A percentile compares a stretch with the other conserved stretches of the same genome.
Evolutionary conservation across 2,329 filamentous ascomycete species (phyloP).

Genomic region (Aspergillus sp.): DNA sequence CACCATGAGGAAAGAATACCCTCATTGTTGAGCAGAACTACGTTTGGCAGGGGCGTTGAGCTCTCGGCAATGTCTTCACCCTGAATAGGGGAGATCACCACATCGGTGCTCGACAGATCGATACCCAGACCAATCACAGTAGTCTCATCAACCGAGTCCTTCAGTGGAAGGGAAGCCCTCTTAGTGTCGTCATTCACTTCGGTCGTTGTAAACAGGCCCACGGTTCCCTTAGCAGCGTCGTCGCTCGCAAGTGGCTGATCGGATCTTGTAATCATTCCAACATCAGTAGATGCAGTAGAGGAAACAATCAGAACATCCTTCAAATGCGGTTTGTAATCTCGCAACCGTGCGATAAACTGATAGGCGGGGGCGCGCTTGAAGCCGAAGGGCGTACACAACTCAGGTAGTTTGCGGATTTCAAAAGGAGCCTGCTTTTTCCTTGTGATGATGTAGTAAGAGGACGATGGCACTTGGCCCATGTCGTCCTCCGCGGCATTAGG

Average conservation of each 20-base stretch:
- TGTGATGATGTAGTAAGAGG: constrained; percentile 76
- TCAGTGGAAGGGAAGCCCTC: constrained; percentile 79
- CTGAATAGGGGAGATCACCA: constrained; percentile 73
- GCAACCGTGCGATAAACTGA: constrained; percentile 74
- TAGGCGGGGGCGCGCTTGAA: constrained; percentile 66
- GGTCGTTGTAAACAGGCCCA: constrained; percentile 64
- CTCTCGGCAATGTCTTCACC: constrained; percentile 78
- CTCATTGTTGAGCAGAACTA: constrained; percentile 85
- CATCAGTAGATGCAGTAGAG: constrained; percentile 75
- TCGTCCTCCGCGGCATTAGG: constrained; percentile 56
- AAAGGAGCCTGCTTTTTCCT: constrained; percentile 63
- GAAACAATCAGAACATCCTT: constrained; percentile 79
- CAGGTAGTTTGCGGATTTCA: constrained; percentile 70
- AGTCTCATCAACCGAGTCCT: constrained; percentile 65
- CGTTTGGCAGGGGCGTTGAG: constrained; percentile 73
- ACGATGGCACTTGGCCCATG: constrained; percentile 54
- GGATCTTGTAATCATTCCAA: constrained; percentile 75
- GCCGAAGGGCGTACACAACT: constrained; percentile 72
- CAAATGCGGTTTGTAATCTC: constrained; percentile 76
- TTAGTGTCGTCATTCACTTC: constrained; percentile 63
- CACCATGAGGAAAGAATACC: constrained; percentile 86
- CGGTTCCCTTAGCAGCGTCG: constrained; percentile 58
- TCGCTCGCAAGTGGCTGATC: constrained; percentile 64
- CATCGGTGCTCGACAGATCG: constrained; percentile 80
- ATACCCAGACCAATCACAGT: constrained; percentile 75